Evolutionary conservation across 2,329 filamentous ascomycete genomes (phyloP).

Genomic region (Sclerotinia borealis): DNA sequence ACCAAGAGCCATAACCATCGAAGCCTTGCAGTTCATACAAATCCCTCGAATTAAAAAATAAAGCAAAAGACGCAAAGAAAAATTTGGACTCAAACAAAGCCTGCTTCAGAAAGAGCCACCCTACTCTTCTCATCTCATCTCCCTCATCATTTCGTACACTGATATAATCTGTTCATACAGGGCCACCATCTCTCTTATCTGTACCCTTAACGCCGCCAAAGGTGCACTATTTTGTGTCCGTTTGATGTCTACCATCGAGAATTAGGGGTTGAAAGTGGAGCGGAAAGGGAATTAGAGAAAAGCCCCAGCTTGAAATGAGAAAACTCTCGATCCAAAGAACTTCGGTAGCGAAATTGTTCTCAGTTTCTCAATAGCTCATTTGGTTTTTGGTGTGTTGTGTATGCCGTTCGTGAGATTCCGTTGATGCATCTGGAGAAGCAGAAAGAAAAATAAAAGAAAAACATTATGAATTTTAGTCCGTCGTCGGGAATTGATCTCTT

Average conservation of each 20-base stretch:
- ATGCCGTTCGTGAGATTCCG: background rate
- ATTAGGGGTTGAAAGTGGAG: background rate
- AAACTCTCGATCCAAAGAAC: background rate
- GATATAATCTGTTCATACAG: slow-evolving; percentile 13
- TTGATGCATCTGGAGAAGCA: background rate
- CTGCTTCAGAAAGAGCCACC: slow-evolving; percentile 9
- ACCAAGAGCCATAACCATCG: background rate
- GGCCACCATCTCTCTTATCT: background rate
- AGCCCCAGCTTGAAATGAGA: background rate
- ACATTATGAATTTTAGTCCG: slow-evolving; percentile 9
- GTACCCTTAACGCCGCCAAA: slow-evolving; percentile 3
- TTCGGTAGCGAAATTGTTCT: background rate
- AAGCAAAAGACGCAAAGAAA: background rate
- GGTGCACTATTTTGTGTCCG: background rate
- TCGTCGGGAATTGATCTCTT: slow-evolving; percentile 2
- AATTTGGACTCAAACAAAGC: slow-evolving; percentile 11
- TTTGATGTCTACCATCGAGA: background rate
- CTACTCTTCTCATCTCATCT: background rate
- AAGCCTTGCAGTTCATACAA: background rate
- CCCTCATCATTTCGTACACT: slow-evolving; percentile 9
- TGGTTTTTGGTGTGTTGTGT: background rate
- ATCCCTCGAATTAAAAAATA: background rate
- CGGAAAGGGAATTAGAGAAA: background rate
- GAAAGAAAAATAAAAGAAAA: slow-evolving; percentile 4
- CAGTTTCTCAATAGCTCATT: background rate